These are phyloP conservation scores for Protomyces macrosporus DNA, from an alignment of 1,139 yeast species.

Conservation along the genomic window DNA sequence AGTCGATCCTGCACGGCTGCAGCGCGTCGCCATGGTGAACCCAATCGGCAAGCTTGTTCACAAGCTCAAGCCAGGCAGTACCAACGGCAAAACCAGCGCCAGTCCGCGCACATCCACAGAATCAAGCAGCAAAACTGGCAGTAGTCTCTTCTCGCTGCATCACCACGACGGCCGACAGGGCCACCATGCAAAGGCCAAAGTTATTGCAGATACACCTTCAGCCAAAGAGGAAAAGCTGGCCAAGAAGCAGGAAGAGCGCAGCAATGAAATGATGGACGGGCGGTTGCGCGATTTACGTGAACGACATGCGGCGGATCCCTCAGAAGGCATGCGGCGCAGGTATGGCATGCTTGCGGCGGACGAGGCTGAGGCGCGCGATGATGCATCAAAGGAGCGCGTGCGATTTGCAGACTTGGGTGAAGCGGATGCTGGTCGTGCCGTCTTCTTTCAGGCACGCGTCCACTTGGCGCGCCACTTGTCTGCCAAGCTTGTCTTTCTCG, in stretches of 20 bases:
- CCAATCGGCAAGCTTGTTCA: background rate
- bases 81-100: background rate
- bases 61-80: background rate
- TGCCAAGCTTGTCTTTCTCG: conserved; percentile 2
- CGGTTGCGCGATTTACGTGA: background rate
- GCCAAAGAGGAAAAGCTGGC: background rate
- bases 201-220: background rate
- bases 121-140: background rate
- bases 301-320: background rate
- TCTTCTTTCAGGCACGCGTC: background rate
- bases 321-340: background rate
- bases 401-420: background rate
- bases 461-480: background rate
- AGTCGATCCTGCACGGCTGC: too few relatives aligned
- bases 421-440: background rate
- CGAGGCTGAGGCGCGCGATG: background rate
- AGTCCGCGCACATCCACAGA: background rate
- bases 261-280: background rate
- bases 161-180: too few relatives aligned
- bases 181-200: background rate
- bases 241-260: background rate
- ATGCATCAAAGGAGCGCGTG: background rate
- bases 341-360: background rate
- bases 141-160: background rate
- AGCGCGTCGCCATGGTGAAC: background rate